These are phyloP conservation scores for Lentinula aciculospora DNA, from an alignment of 768 basidiomycete species.

Conservation along the genomic window DNA sequence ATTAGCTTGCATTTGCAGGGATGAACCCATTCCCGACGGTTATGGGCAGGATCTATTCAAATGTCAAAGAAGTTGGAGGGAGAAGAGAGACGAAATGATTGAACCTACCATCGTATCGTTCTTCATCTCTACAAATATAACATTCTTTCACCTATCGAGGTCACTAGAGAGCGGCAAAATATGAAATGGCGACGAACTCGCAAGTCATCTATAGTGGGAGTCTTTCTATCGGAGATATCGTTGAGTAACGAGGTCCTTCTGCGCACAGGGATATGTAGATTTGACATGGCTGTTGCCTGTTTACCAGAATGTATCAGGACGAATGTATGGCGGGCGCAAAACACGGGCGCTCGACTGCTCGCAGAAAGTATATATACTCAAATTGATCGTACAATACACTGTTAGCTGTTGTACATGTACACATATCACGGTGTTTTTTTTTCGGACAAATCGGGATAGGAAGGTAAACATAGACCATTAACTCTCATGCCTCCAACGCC, in stretches of 20 bases:
- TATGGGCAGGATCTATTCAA: background rate
- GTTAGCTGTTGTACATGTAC: too few species aligned
- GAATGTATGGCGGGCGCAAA: too few species aligned
- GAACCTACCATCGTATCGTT: conserved; percentile 2
- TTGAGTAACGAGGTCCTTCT: background rate
- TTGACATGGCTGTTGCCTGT: background rate
- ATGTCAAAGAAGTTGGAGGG: background rate
- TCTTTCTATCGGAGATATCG: background rate
- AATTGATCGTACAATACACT: too few species aligned
- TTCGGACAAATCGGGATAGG: too few species aligned
- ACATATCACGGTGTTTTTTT: too few species aligned
- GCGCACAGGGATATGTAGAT: background rate
- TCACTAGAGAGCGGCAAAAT: background rate
- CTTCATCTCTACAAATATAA: conserved; percentile 6
- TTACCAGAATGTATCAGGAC: too few species aligned
- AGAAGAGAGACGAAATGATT: background rate
- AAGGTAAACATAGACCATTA: too few species aligned
- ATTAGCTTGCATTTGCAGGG: conserved; percentile 11
- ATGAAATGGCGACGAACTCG: conserved; percentile 1
- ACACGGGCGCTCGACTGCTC: too few species aligned
- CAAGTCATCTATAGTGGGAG: conserved; percentile 4
- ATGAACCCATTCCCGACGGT: conserved; percentile 7
- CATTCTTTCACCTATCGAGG: conserved; percentile 1
- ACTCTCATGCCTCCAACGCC: background rate
- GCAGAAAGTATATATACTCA: background rate